A percentile compares a stretch with the other conserved stretches of the same genome.
These are phyloP conservation scores for Debaryomycetaceae sp. DNA, from an alignment of 1,139 yeast species.

Conservation along the genomic window DNA sequence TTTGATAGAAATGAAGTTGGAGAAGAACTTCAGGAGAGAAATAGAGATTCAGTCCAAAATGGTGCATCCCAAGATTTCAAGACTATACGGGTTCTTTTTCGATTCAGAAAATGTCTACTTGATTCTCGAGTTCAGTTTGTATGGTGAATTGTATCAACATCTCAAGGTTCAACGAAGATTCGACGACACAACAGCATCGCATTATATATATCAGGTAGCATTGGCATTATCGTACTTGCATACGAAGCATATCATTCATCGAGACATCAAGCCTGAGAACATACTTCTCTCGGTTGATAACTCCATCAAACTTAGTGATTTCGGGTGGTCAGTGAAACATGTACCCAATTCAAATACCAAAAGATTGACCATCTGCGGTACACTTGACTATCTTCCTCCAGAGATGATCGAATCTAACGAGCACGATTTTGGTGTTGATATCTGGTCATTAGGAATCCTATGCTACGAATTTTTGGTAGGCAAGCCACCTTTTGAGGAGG, in stretches of 20 bases:
- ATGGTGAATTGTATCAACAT: constrained; percentile 83
- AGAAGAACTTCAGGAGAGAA: constrained; percentile 84
- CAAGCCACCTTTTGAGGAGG: constrained; percentile 87
- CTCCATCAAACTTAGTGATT: constrained; percentile 78
- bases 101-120: constrained; percentile 78
- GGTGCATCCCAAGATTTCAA: constrained; percentile 73
- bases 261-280: constrained; percentile 93
- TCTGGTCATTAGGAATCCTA: constrained; percentile 90
- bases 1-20: constrained; percentile 70
- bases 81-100: constrained; percentile 80
- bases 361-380: constrained; percentile 88
- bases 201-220: constrained; percentile 80
- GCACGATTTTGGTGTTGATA: constrained; percentile 77
- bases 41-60: constrained; percentile 84
- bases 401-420: constrained; percentile 87
- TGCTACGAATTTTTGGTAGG: constrained; percentile 88
- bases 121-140: constrained; percentile 77
- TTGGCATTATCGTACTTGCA: constrained; percentile 76
- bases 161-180: constrained; percentile 64
- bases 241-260: constrained; percentile 73
- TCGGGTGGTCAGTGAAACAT: constrained; percentile 87
- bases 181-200: constrained; percentile 68
- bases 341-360: constrained; percentile 37
- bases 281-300: constrained; percentile 73
- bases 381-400: constrained; percentile 91